These are phyloP conservation scores for Stephanocyclus meneghinianus DNA, from an alignment of 352 stramenopile genomes.

Conservation along the genomic window DNA sequence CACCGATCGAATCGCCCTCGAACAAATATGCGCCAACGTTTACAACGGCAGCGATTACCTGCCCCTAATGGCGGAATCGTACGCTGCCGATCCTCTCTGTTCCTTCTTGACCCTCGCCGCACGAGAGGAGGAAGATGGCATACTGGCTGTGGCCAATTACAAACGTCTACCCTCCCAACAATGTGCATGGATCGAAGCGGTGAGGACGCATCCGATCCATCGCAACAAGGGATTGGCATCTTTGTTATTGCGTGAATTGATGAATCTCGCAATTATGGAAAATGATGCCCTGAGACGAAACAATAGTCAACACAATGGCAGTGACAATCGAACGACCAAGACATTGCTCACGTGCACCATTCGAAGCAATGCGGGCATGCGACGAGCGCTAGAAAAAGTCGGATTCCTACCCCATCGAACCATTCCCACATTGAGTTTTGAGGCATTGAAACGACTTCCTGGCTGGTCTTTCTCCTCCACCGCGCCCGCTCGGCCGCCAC, in stretches of 20 bases:
- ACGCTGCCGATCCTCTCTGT: slow-evolving; percentile 31
- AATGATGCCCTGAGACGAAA: not conserved
- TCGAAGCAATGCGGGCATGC: slow-evolving; percentile 47
- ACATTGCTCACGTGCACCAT: slow-evolving; percentile 51
- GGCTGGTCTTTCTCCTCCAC: slow-evolving; percentile 20
- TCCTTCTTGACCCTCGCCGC: slow-evolving; percentile 35
- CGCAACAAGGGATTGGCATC: slow-evolving; percentile 43
- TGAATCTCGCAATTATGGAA: slow-evolving; percentile 29
- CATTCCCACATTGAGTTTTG: slow-evolving; percentile 31
- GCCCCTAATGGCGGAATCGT: slow-evolving; percentile 30
- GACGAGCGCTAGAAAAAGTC: slow-evolving; percentile 36
- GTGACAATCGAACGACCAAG: slow-evolving; percentile 15
- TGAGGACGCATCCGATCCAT: slow-evolving; percentile 40
- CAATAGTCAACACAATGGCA: too few relatives aligned
- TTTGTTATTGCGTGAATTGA: slow-evolving; percentile 24
- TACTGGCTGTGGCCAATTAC: slow-evolving; percentile 50
- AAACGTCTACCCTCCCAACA: slow-evolving; percentile 43
- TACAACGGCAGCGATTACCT: slow-evolving; percentile 40
- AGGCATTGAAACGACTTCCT: slow-evolving; percentile 25
- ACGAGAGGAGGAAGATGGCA: slow-evolving; percentile 2
- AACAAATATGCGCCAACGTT: slow-evolving; percentile 50
- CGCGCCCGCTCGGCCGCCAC: not conserved
- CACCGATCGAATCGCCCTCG: slow-evolving; percentile 26
- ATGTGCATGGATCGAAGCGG: slow-evolving; percentile 47
- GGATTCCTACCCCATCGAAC: slow-evolving; percentile 33